Conservation (phyloP, 148 eudicot genomes). For the Rhododendron henanense region DNA sequence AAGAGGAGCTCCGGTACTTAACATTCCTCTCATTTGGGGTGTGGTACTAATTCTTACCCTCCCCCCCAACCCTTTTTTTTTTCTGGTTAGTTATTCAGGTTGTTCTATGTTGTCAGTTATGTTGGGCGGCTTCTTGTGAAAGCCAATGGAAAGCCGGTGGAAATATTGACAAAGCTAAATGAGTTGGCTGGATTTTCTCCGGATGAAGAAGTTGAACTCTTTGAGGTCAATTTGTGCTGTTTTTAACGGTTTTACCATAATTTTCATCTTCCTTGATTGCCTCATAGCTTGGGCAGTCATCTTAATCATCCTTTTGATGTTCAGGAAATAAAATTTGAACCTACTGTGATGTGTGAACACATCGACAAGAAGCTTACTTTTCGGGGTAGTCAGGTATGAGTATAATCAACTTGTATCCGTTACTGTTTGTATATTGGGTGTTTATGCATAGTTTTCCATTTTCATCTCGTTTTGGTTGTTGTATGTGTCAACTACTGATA, state of each 20-base stretch:
- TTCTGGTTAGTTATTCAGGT: background rate
- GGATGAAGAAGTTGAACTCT: constrained; percentile 81
- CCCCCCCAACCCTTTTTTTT: background rate
- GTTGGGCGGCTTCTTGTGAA: constrained; percentile 83
- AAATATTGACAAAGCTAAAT: constrained; percentile 65
- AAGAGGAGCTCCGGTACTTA: constrained; percentile 80
- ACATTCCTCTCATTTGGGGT: background rate
- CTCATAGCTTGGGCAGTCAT: background rate
- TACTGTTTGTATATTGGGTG: background rate
- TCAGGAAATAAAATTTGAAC: constrained; percentile 96
- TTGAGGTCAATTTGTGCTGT: constrained; percentile 51
- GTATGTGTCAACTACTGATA: background rate
- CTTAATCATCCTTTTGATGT: constrained; percentile 6
- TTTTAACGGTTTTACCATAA: background rate
- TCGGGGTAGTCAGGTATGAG: constrained; percentile 62
- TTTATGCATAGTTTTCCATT: background rate
- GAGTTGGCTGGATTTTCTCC: constrained; percentile 85
- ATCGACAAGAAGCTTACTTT: constrained; percentile 67
- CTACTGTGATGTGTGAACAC: constrained; percentile 84
- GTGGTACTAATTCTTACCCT: background rate
- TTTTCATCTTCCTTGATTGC: background rate
- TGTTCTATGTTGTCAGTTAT: constrained; percentile 43
- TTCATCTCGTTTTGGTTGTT: background rate
- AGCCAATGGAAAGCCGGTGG: constrained; percentile 57
- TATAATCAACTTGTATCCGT: background rate